phyloP scores from a whole-genome alignment of 306 rosid species.

The Oxytropis ochrocephala region DNA sequence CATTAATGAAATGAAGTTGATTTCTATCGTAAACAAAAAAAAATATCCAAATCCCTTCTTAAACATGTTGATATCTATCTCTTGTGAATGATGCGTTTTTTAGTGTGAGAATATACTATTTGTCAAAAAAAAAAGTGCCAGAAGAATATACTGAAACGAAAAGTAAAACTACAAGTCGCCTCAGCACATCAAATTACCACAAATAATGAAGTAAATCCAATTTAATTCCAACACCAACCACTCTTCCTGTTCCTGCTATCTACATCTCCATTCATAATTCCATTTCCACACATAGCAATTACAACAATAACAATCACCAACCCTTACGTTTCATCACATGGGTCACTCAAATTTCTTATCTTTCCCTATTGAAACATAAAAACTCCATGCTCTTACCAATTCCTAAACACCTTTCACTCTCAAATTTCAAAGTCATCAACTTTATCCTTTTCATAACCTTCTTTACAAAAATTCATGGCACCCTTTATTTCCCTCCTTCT shows the following conservation, averaged over 20 bases:
- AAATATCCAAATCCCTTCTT: too few relatives aligned
- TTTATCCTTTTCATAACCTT: slow-evolving; percentile 22
- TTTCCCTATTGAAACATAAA: not conserved
- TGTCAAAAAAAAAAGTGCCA: too few relatives aligned
- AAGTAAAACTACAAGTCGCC: not conserved
- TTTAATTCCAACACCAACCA: slow-evolving; percentile 21
- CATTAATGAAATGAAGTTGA: too few relatives aligned
- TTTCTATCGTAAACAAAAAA: too few relatives aligned
- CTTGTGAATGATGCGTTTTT: too few relatives aligned
- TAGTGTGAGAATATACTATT: too few relatives aligned
- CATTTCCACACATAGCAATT: not conserved
- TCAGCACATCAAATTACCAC: not conserved
- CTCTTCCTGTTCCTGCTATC: not conserved
- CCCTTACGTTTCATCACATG: not conserved
- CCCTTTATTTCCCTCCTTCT: slow-evolving; percentile 17
- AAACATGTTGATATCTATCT: too few relatives aligned
- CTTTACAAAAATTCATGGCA: slow-evolving; percentile 23
- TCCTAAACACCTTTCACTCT: not conserved
- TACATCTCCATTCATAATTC: not conserved
- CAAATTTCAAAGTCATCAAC: not conserved
- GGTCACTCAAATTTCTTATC: slow-evolving; percentile 9
- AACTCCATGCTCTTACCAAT: not conserved
- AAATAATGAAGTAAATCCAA: not conserved
- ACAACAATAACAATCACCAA: not conserved
- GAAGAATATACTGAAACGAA: too few relatives aligned